Evolutionary conservation across 345 rosid genomes (phyloP), one percentile per base, ranked within the genome.

Genomic region (Brassica cretica): DNA sequence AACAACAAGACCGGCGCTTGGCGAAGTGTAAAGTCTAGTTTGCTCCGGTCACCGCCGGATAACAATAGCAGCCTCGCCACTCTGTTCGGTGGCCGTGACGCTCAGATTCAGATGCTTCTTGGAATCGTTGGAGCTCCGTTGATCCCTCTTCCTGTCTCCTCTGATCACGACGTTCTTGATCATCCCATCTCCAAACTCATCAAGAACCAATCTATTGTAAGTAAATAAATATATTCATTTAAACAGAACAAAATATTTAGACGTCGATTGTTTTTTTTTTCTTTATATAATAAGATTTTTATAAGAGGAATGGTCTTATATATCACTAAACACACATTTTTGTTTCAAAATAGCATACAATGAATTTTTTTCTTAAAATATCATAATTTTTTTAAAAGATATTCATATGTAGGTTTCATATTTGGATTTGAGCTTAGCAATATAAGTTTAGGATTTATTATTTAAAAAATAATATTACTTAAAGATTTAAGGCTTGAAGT

Each of bases 91-190:
- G 84, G 79, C 11, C 81, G 76, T 5, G 75, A 78, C 49, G 65
- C 82, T 60, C 76, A 82, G 82, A 74, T 78, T 82, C 82, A 82
- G 70, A 70, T 82, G 79, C 82, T 82, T 68, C 84, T 82, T 70
- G 84, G 82, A 15, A 75, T 82, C 41, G 62, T 77, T 3, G 84
- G 82, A 70, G 84, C 80, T 78, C 77, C 84, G 5, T 66, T 74
- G 56, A 78, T 82, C 18, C 77, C 82, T 78, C 73, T 78, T 5
- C 74, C 62, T 41, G 24, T 65, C 62, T 84, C 41, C 11, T 66
- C 71, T 3, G 24, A 70, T 69, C 69, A 21, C 18, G 64, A 71
- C 70, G 73, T 51, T 67, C 41, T 66, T 74, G 76, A 77, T 77
- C 78, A 73, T 68, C 82, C 69, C 7, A 78, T 89, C 76, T 79